These are phyloP conservation scores for Talaromyces thailandensis DNA, from an alignment of 495 filamentous ascomycete genomes.

Conservation along the genomic window DNA sequence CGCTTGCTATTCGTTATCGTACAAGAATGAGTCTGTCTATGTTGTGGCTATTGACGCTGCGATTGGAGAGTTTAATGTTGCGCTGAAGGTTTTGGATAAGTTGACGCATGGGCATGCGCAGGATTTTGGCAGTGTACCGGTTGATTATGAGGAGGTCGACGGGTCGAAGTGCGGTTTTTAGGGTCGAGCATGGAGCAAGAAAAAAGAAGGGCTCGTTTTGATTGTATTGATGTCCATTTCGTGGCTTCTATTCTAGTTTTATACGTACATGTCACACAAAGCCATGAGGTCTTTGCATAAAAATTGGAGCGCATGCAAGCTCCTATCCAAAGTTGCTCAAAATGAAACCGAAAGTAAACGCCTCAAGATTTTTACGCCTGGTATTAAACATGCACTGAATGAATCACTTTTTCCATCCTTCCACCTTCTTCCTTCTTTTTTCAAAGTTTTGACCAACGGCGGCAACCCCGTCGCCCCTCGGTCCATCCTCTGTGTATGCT, in stretches of 20 bases:
- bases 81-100: constrained; percentile 51
- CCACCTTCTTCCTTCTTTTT: constrained; percentile 63
- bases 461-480: constrained; percentile 39
- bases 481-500: constrained; percentile 48
- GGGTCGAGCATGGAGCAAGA: background rate
- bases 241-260: background rate
- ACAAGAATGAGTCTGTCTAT: constrained; percentile 50
- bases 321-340: background rate
- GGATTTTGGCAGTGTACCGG: constrained; percentile 47
- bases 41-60: constrained; percentile 61
- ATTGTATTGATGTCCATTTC: background rate
- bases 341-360: background rate
- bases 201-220: background rate
- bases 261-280: background rate
- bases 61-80: constrained; percentile 54
- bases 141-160: constrained; percentile 22
- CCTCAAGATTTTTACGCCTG: background rate
- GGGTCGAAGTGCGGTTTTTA: constrained; percentile 8
- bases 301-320: too few species aligned
- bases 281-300: too few species aligned
- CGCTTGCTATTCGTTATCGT: constrained; percentile 58
- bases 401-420: constrained; percentile 40
- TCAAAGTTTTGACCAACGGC: constrained; percentile 62
- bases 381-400: background rate
- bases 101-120: constrained; percentile 51